Percentiles rank a stretch among this genome's conserved stretches.
phyloP scores from a whole-genome alignment of 805 yeast species.

The Suhomyces vadensis region DNA sequence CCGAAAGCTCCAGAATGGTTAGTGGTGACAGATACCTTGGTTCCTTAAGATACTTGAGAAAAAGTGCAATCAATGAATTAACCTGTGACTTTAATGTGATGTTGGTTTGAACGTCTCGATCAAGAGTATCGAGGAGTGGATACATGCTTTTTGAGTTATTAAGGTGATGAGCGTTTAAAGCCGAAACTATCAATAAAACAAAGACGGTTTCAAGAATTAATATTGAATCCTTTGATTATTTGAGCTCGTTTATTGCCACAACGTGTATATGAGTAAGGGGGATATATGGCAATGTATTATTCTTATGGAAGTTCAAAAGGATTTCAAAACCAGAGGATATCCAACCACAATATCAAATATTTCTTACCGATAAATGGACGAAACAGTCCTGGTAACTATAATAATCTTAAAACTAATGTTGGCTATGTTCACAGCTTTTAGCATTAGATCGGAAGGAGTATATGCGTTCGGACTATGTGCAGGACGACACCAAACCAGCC shows the following conservation, averaged over 20 bases:
- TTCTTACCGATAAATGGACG: neutral
- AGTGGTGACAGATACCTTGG: conserved; percentile 46
- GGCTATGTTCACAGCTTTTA: neutral
- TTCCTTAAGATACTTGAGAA: conserved; percentile 39
- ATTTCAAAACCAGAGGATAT: neutral
- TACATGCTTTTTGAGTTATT: neutral
- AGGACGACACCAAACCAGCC: neutral
- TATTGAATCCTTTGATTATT: too few relatives aligned
- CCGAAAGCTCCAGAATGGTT: conserved; percentile 34
- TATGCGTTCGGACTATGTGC: neutral
- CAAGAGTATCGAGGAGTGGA: conserved; percentile 11
- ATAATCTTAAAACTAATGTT: neutral
- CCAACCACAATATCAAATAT: neutral
- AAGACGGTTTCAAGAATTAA: too few relatives aligned
- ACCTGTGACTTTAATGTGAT: conserved; percentile 30
- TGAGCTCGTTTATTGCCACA: conserved; percentile 1
- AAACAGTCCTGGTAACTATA: neutral
- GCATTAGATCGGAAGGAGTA: conserved; percentile 1
- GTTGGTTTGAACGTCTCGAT: conserved; percentile 24
- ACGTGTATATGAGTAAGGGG: neutral
- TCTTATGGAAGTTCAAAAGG: neutral
- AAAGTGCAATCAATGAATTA: conserved; percentile 25
- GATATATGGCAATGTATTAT: neutral
- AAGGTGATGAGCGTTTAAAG: too few relatives aligned
- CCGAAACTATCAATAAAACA: too few relatives aligned